Conservation (phyloP, 371 early-diverging fungal genomes). For the Mucor velutinosus region DNA sequence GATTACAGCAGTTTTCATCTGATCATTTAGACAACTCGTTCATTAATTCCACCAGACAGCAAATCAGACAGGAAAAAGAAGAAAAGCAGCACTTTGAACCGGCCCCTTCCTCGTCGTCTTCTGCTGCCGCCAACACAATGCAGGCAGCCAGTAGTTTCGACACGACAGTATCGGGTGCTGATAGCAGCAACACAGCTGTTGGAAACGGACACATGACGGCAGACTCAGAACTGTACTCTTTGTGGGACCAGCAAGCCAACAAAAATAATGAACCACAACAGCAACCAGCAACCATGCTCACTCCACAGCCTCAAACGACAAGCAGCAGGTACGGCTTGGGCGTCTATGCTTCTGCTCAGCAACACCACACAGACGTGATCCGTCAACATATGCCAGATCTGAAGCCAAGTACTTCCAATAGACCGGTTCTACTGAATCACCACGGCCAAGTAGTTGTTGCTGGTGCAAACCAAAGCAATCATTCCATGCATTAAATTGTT, state of each 20-base stretch:
- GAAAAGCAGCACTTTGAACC: neutral
- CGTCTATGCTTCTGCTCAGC: slow-evolving; percentile 54
- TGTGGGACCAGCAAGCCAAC: slow-evolving; percentile 1
- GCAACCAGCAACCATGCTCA: neutral
- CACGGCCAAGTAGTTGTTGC: slow-evolving; percentile 25
- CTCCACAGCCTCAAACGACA: neutral
- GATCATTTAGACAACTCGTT: neutral
- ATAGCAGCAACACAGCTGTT: neutral
- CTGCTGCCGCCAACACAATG: neutral
- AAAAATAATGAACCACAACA: neutral
- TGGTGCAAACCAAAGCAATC: neutral
- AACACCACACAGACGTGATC: slow-evolving; percentile 52
- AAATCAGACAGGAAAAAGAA: neutral
- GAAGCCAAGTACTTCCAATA: slow-evolving; percentile 15
- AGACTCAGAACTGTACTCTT: slow-evolving; percentile 2
- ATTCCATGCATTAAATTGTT: neutral
- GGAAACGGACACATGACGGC: neutral
- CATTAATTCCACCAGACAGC: slow-evolving; percentile 1
- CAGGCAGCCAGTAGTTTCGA: neutral
- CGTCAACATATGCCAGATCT: slow-evolving; percentile 39
- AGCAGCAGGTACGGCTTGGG: slow-evolving; percentile 32
- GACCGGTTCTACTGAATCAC: slow-evolving; percentile 28
- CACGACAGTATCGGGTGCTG: neutral
- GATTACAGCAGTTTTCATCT: neutral
- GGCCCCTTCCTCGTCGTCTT: neutral